Percentiles rank a stretch among this genome's conserved stretches.
Conservation (phyloP, 192 early-diverging fungal species). For the Mycoemilia scoparia region DNA sequence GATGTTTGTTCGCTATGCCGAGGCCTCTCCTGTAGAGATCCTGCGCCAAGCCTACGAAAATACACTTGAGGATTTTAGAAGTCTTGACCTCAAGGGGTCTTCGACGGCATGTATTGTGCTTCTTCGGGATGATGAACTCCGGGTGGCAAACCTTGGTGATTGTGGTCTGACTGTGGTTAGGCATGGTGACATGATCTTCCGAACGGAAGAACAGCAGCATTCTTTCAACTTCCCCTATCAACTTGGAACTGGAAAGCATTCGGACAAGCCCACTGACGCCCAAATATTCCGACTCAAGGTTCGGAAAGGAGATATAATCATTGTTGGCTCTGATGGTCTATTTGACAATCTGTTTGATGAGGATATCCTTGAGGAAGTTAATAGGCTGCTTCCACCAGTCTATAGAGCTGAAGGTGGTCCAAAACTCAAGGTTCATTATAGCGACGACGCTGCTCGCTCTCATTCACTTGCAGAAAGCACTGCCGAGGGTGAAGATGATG, state of each 20-base stretch:
- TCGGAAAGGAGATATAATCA: conserved; percentile 78
- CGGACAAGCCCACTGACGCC: conserved; percentile 67
- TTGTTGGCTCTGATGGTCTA: conserved; percentile 83
- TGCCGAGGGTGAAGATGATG: neutral
- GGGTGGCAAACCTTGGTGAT: conserved; percentile 90
- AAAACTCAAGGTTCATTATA: conserved; percentile 25
- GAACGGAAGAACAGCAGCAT: conserved; percentile 95
- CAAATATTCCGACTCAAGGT: conserved; percentile 70
- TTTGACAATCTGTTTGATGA: conserved; percentile 98
- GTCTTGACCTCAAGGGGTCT: conserved; percentile 61
- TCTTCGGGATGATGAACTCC: conserved; percentile 76
- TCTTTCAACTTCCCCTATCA: conserved; percentile 98
- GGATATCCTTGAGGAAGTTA: conserved; percentile 83
- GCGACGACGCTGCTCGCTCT: no score
- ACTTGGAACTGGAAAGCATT: conserved; percentile 64
- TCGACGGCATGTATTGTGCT: conserved; percentile 80
- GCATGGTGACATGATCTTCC: conserved; percentile 70
- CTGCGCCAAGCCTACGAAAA: conserved; percentile 61
- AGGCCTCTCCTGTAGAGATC: conserved; percentile 66
- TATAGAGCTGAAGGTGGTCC: conserved; percentile 21
- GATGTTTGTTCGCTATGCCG: conserved; percentile 59
- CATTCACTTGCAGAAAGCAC: conserved; percentile 15
- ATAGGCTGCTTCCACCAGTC: conserved; percentile 19
- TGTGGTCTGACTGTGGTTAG: conserved; percentile 81
- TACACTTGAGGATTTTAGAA: conserved; percentile 47